Base-by-base conservation (phyloP, 2,329 filamentous ascomycete species). In the Microdochium bolleyi region DNA sequence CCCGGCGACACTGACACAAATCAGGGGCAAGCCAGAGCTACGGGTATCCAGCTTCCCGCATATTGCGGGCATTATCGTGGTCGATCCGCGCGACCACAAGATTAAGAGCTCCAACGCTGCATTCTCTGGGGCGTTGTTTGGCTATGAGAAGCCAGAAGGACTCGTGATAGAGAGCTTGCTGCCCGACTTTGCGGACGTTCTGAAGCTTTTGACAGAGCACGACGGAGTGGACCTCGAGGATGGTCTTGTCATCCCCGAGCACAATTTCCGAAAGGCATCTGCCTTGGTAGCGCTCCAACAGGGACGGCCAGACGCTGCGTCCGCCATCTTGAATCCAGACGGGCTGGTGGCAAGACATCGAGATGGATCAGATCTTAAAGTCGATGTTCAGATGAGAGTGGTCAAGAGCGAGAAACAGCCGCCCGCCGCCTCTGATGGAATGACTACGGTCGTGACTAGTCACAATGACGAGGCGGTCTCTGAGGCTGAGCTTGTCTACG, bases 171-270 rank as follows among this genome's bases (percentile, higher is more conserved):
- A 81, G 55, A 82, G 89, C 25, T 73, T 99, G 32, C 86, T 99
- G 25, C 92, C 92, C 0, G 83, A 85, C 48, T 97, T 99, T 63
- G 89, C 95, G 68, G 86, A 84, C 58, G 85, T 96, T 48, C 73
- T 99, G 50, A 77, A 83, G 44, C 83, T 95, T 25, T 75, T 99
- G 61, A 89, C 84, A 3, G 87, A 95, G 52, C 90, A 96, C 64
- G 92, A 99, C 60, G 85, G 89, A 41, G 79, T 96, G 50, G 79
- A 85, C 51, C 75, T 97, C 24, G 80, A 88, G 11, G 94, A 99
- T 67, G 94, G 94, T n/a, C 92, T 96, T 62, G 92, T 99, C 16
- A 87, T 99, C 53, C 92, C 94, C 1, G 94, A 99, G 67, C 92
- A 96, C 65, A 95, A 89, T 63, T 97, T 99, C 71, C 84, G 94